Percentiles rank a stretch among this genome's conserved stretches.
These are phyloP conservation scores for Hirschfeldia incana DNA, from an alignment of 345 rosid species.

Conservation along the genomic window DNA sequence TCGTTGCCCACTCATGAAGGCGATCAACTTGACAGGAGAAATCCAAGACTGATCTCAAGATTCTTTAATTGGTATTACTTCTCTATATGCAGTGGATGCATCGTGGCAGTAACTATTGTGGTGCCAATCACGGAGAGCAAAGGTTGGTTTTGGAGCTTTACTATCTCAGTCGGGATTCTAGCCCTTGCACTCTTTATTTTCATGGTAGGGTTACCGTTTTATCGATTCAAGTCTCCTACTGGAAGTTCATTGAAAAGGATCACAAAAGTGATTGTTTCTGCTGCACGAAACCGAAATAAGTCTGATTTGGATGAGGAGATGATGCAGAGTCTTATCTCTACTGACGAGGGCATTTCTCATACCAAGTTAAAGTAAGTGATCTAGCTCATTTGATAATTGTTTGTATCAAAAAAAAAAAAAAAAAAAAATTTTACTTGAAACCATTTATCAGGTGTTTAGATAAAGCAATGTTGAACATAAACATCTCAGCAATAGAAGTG, in stretches of 20 bases:
- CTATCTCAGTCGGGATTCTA: slow-evolving; percentile 39
- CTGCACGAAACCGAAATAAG: slow-evolving; percentile 15
- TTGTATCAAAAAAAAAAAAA: not conserved
- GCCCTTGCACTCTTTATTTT: slow-evolving; percentile 43
- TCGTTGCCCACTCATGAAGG: slow-evolving; percentile 59
- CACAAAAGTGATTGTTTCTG: slow-evolving; percentile 42
- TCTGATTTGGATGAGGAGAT: slow-evolving; percentile 14
- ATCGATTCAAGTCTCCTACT: slow-evolving; percentile 43
- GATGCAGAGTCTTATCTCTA: slow-evolving; percentile 12
- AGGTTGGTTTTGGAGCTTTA: slow-evolving; percentile 3
- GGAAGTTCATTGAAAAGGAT: slow-evolving; percentile 54
- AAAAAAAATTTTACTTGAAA: not conserved
- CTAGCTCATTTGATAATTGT: not conserved
- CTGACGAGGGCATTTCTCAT: slow-evolving; percentile 1
- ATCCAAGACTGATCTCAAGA: slow-evolving; percentile 43
- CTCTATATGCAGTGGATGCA: slow-evolving; percentile 49
- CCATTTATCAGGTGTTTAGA: slow-evolving; percentile 41
- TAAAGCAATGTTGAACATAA: slow-evolving; percentile 44
- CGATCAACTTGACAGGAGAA: slow-evolving; percentile 51
- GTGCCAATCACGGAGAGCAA: slow-evolving; percentile 50
- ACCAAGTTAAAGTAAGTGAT: slow-evolving; percentile 28
- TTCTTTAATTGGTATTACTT: slow-evolving; percentile 68
- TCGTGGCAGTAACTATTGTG: slow-evolving; percentile 46
- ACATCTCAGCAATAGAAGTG: slow-evolving; percentile 36
- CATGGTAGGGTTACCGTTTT: slow-evolving; percentile 45